Conservation (phyloP, 2,329 filamentous ascomycete species). For the Mariannaea elegans region DNA sequence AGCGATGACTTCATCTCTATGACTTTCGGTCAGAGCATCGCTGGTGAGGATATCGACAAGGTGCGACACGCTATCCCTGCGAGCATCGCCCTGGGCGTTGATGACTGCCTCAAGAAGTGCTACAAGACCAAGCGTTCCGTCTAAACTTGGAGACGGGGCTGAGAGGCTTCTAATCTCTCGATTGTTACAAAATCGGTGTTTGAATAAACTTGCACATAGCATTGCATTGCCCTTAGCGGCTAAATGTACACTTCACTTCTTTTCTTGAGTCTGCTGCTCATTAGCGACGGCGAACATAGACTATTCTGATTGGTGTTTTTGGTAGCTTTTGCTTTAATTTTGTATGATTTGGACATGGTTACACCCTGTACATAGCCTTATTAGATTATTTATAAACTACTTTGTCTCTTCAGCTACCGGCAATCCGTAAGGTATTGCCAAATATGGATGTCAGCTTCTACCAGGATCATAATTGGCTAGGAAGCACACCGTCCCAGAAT, state of each 20-base stretch:
- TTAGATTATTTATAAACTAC: conserved; percentile 17
- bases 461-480: background rate
- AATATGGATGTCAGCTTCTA: conserved; percentile 6
- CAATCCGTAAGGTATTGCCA: background rate
- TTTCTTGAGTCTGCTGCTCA: background rate
- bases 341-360: background rate
- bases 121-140: conserved; percentile 51
- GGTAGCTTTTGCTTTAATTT: background rate
- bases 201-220: background rate
- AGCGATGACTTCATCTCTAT: conserved; percentile 56
- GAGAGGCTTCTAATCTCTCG: background rate
- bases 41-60: conserved; percentile 56
- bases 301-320: conserved; percentile 1
- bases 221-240: background rate
- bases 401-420: background rate
- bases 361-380: background rate
- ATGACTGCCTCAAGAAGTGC: conserved; percentile 55
- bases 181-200: background rate
- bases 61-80: conserved; percentile 53
- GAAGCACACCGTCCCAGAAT: background rate
- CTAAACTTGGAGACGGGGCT: conserved; percentile 16
- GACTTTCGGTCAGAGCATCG: conserved; percentile 55
- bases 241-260: background rate
- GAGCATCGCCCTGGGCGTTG: conserved; percentile 61
- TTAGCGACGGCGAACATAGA: background rate